Conservation (phyloP, 371 early-diverging fungal genomes). For the Mortierella sp. region DNA sequence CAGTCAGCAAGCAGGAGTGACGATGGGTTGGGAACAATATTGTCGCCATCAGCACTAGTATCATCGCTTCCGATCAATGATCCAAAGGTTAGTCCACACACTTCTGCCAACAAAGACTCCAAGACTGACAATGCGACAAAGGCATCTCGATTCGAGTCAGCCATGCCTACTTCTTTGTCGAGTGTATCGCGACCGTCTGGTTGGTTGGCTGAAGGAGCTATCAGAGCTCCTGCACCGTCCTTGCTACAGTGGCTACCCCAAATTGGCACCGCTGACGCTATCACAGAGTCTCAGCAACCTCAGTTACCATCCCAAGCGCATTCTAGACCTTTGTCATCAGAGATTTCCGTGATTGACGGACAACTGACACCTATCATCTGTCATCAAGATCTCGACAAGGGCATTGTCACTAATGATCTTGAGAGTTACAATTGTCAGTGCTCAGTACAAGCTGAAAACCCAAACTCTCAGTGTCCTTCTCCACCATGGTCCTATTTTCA, state of each 20-base stretch:
- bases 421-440: background rate
- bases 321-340: background rate
- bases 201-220: constrained; percentile 7
- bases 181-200: background rate
- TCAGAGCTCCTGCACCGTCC: background rate
- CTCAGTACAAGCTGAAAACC: background rate
- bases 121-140: background rate
- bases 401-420: background rate
- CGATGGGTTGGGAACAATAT: background rate
- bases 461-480: background rate
- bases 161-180: background rate
- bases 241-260: constrained; percentile 11
- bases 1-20: background rate
- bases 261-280: background rate
- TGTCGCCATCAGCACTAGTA: background rate
- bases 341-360: background rate
- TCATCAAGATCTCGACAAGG: background rate
- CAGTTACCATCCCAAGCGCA: background rate
- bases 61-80: background rate
- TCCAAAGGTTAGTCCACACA: background rate
- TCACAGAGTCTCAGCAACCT: background rate
- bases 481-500: background rate
- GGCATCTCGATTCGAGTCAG: background rate
- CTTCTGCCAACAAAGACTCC: background rate
- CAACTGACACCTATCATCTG: background rate